Percentiles rank a stretch among this genome's conserved stretches.
Evolutionary conservation across 768 basidiomycete genomes (phyloP).

Genomic region (Lentinula sp.): DNA sequence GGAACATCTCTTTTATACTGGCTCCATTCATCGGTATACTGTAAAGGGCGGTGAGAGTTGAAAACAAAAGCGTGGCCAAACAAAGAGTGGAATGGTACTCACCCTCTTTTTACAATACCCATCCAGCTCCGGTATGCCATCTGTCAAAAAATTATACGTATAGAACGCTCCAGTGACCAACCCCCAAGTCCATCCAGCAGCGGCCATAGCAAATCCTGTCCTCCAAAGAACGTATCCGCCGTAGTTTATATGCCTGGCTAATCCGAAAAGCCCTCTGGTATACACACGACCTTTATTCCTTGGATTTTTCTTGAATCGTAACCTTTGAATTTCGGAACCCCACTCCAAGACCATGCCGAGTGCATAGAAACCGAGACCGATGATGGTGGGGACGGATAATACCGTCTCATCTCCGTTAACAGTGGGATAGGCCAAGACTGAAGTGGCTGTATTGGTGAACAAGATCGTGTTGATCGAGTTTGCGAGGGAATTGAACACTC

Average conservation of each 20-base stretch:
- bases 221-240: slow-evolving; percentile 18
- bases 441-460: neutral
- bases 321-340: slow-evolving; percentile 2
- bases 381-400: neutral
- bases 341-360: slow-evolving; percentile 1
- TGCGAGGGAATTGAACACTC: neutral
- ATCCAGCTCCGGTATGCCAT: neutral
- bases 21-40: neutral
- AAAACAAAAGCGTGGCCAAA: neutral
- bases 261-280: slow-evolving; percentile 16
- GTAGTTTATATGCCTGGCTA: slow-evolving; percentile 20
- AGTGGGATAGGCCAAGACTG: neutral
- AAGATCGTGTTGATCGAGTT: neutral
- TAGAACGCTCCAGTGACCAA: neutral
- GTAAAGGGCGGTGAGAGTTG: too few species aligned
- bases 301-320: neutral
- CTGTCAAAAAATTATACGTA: neutral
- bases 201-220: slow-evolving; percentile 14
- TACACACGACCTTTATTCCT: slow-evolving; percentile 12
- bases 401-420: neutral
- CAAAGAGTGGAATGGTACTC: neutral
- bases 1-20: neutral
- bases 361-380: neutral
- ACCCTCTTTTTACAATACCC: slow-evolving; percentile 4
- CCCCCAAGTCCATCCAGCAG: slow-evolving; percentile 5